These are phyloP conservation scores for Ganoderma resinaceum DNA, from an alignment of 1,284 basidiomycete genomes.

Conservation along the genomic window DNA sequence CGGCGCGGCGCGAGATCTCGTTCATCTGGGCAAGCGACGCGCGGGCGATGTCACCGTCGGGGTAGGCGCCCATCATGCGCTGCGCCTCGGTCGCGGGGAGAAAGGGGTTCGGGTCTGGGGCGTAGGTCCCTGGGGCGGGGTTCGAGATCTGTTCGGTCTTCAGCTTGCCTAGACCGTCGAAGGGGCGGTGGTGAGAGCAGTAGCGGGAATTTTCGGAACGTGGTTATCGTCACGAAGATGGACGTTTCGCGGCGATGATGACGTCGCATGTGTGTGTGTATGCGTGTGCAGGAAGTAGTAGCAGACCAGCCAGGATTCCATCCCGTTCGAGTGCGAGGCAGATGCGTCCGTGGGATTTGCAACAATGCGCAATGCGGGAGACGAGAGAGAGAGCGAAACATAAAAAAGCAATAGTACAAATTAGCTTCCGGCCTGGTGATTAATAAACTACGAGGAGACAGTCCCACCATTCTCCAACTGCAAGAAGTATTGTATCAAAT, in stretches of 20 bases:
- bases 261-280: neutral
- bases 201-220: constrained; percentile 18
- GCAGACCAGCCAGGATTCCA: constrained; percentile 15
- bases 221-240: neutral
- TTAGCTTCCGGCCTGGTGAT: constrained; percentile 31
- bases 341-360: constrained; percentile 29
- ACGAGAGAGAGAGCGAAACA: constrained; percentile 22
- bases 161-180: constrained; percentile 36
- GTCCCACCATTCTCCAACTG: constrained; percentile 70
- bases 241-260: neutral
- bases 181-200: constrained; percentile 4
- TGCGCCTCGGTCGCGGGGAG: constrained; percentile 65
- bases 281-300: constrained; percentile 10
- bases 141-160: constrained; percentile 38
- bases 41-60: constrained; percentile 62
- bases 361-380: constrained; percentile 17
- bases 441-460: constrained; percentile 34
- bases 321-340: neutral
- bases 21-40: constrained; percentile 76
- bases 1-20: constrained; percentile 70
- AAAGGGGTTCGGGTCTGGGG: constrained; percentile 54
- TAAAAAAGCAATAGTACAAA: constrained; percentile 35
- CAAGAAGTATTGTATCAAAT: constrained; percentile 82
- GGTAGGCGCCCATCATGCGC: constrained; percentile 61
- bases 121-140: constrained; percentile 30